Percentiles rank a stretch among this genome's conserved stretches.
These are phyloP conservation scores for Cornus suecica DNA, from an alignment of 148 eudicot genomes.

Conservation along the genomic window DNA sequence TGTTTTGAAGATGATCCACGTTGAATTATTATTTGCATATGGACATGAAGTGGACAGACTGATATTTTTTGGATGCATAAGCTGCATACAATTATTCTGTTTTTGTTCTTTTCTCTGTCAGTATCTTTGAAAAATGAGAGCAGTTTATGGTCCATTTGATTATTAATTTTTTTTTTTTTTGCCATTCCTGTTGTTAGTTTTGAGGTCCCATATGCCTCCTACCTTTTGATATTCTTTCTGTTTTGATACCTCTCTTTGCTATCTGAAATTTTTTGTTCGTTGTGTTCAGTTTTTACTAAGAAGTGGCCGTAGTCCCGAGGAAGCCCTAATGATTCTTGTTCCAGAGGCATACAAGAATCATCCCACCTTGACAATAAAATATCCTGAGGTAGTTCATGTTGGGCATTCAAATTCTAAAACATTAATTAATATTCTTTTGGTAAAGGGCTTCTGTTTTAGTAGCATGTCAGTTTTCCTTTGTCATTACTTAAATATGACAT, in stretches of 20 bases:
- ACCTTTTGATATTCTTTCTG: background rate
- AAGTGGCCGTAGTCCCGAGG: constrained; percentile 94
- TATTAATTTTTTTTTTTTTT: background rate
- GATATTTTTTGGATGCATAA: background rate
- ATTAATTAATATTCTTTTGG: constrained; percentile 5
- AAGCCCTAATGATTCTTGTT: constrained; percentile 94
- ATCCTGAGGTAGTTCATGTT: constrained; percentile 81
- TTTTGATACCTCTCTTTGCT: background rate
- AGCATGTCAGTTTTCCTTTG: background rate
- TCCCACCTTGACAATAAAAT: constrained; percentile 82
- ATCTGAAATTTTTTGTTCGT: constrained; percentile 4
- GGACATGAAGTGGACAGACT: background rate
- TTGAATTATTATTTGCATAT: background rate
- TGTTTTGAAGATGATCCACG: background rate
- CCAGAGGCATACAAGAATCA: constrained; percentile 99
- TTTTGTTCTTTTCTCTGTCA: background rate
- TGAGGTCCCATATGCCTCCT: background rate
- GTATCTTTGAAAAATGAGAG: no score
- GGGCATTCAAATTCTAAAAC: background rate
- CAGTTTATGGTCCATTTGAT: background rate
- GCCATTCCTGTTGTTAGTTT: background rate
- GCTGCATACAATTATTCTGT: background rate
- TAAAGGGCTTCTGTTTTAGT: background rate
- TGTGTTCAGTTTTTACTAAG: constrained; percentile 73
- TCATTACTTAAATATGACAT: background rate